Evolutionary conservation across 148 eudicot species (phyloP).

Genomic region (Chenopodium album): DNA sequence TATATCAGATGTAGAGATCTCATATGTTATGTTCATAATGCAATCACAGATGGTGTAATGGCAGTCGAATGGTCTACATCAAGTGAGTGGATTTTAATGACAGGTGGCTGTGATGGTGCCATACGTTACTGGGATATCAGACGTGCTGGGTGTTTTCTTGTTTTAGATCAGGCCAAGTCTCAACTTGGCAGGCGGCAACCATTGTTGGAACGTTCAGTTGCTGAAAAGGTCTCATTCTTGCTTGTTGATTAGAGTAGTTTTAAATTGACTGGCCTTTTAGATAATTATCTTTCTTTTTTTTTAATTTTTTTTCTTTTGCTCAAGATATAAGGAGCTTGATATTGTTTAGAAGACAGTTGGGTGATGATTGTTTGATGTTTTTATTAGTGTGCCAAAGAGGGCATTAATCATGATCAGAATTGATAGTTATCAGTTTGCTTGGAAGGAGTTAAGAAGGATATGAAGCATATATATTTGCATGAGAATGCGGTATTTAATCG

Average conservation of each 20-base stretch:
- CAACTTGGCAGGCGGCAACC: conserved; percentile 92
- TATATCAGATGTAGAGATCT: neutral
- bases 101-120: conserved; percentile 99
- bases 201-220: conserved; percentile 42
- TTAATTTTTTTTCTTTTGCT: neutral
- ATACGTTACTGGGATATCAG: conserved; percentile 97
- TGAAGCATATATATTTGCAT: too few relatives aligned
- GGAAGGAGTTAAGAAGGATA: too few relatives aligned
- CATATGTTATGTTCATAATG: conserved; percentile 7
- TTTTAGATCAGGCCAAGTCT: conserved; percentile 83
- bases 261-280: too few relatives aligned
- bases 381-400: neutral
- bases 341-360: neutral
- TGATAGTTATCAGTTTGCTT: neutral
- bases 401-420: neutral
- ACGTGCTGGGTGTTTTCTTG: conserved; percentile 94
- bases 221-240: conserved; percentile 57
- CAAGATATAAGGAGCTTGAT: neutral
- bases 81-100: conserved; percentile 91
- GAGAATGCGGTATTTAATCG: too few relatives aligned
- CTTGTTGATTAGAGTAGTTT: neutral
- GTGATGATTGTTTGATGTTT: neutral
- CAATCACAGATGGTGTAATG: conserved; percentile 78
- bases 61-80: conserved; percentile 93
- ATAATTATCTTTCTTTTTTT: too few relatives aligned